Base-by-base conservation (phyloP, 495 filamentous ascomycete genomes). In the Massariosphaeria phaeospora region DNA sequence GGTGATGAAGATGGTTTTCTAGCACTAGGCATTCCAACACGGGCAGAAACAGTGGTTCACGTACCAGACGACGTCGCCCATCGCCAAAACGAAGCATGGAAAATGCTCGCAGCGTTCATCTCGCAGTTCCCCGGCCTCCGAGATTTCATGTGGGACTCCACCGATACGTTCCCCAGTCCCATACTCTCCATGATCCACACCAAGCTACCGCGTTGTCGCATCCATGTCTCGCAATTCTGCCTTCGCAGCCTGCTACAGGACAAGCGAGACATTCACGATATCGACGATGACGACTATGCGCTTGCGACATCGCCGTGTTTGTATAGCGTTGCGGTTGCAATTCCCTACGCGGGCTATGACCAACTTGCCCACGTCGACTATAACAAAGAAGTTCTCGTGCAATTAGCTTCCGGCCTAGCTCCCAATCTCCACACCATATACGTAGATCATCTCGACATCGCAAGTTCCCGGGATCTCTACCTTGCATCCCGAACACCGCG, bases 211-310 rank as follows among this genome's bases (percentile, higher is more conserved):
- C n/a, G 18, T 7, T 6, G 2, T 44, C 23, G 38, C 10, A 38
- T 53, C 25, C 50, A 53, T 33, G 39, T 53, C 2, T 30, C 31
- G 15, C 44, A 38, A 1, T 53, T 53, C 50, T 44, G 50, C 27
- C 38, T 53, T 1, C 36, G 50, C 23, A 53, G 50, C 15, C 50
- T 53, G 33, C 34, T 33, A n/a, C 50, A 53, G 20, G 26, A 45
- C 7, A 8, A 1, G 4, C 38, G 23, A 44, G 29, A 23, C 25
- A 38, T 45, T 2, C 24, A 53, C 13, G 50, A 53, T 43, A 15
- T 53, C 10, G 50, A 53, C 17, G 2, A 12, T 5, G 38, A 53
- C 25, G 50, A 53, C 12, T 53, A 43, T 45, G 50, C 50, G 21
- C 29, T 53, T 4, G 38, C 39, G 10, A 3, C 50, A 30, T 53